A percentile compares a stretch with the other conserved stretches of the same genome.
These are phyloP conservation scores for Aristolochia californica DNA, from an alignment of 164 flowering plant species.

Conservation along the genomic window DNA sequence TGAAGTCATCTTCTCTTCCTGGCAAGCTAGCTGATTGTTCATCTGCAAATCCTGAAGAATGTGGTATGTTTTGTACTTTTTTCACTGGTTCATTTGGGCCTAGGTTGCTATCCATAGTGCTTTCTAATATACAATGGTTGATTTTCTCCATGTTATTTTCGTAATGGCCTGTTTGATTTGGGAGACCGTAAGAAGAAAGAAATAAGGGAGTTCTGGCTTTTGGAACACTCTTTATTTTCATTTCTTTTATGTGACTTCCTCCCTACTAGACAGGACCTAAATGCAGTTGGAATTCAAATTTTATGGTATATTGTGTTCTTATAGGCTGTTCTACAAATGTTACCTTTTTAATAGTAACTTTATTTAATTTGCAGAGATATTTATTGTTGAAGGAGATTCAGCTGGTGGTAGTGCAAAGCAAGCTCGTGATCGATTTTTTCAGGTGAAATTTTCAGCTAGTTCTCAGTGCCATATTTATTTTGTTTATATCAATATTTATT, in stretches of 20 bases:
- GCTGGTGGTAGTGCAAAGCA: slow-evolving; percentile 99
- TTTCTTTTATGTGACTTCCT: not conserved
- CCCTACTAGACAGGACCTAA: not conserved
- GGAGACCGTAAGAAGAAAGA: no score
- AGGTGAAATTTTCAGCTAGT: slow-evolving; percentile 34
- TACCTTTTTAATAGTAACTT: not conserved
- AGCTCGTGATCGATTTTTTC: slow-evolving; percentile 96
- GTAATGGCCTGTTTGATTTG: no score
- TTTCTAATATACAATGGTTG: no score
- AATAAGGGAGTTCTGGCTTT: not conserved
- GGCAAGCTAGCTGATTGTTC: slow-evolving; percentile 99
- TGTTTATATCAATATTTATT: no score
- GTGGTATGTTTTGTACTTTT: slow-evolving; percentile 36
- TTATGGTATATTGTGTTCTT: no score
- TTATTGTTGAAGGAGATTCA: slow-evolving; percentile 98
- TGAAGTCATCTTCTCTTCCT: slow-evolving; percentile 90
- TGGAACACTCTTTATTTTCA: not conserved
- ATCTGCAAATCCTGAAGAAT: slow-evolving; percentile 78
- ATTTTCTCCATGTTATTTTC: no score
- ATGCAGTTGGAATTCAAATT: not conserved
- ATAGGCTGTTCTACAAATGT: not conserved
- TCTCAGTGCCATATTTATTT: no score
- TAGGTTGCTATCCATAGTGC: no score
- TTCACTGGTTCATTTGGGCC: not conserved
- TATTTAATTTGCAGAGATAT: slow-evolving; percentile 54